phyloP scores from a whole-genome alignment of 208 protist genomes.

The Leishmania tropica region DNA sequence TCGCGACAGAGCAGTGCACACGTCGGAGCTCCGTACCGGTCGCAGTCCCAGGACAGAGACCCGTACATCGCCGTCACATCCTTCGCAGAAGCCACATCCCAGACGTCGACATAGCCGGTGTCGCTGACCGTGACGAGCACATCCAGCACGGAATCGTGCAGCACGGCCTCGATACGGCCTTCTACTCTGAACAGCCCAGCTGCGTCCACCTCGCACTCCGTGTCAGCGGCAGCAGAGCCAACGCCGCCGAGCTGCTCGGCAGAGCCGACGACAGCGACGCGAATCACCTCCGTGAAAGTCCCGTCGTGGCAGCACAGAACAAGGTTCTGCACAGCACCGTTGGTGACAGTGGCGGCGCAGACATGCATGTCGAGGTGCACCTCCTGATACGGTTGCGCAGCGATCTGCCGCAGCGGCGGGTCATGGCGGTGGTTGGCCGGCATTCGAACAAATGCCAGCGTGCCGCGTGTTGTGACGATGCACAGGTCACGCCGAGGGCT shows the following conservation, averaged over 20 bases:
- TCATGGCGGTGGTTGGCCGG: background rate
- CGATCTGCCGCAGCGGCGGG: background rate
- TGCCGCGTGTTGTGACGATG: conserved; percentile 15
- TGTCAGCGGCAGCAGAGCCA: background rate
- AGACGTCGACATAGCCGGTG: conserved; percentile 65
- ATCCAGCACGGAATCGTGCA: conserved; percentile 28
- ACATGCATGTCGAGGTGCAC: conserved; percentile 19
- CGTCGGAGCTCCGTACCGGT: conserved; percentile 29
- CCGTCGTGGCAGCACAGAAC: conserved; percentile 29
- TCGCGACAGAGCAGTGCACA: conserved; percentile 28
- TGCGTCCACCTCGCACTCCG: conserved; percentile 19
- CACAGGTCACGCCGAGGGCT: conserved; percentile 2
- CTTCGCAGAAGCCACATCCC: conserved; percentile 33
- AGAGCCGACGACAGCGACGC: conserved; percentile 2
- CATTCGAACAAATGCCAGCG: conserved; percentile 13
- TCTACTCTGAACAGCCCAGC: conserved; percentile 52
- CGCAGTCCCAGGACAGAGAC: conserved; percentile 31
- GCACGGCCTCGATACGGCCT: conserved; percentile 33
- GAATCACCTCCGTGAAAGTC: conserved; percentile 24
- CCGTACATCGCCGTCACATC: conserved; percentile 51
- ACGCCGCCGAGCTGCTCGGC: background rate
- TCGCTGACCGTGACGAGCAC: conserved; percentile 45
- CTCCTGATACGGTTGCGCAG: conserved; percentile 22
- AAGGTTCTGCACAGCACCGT: background rate
- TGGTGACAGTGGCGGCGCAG: conserved; percentile 6